Evolutionary conservation across 352 stramenopile genomes (phyloP).

Genomic region (Aphanomyces astaci): DNA sequence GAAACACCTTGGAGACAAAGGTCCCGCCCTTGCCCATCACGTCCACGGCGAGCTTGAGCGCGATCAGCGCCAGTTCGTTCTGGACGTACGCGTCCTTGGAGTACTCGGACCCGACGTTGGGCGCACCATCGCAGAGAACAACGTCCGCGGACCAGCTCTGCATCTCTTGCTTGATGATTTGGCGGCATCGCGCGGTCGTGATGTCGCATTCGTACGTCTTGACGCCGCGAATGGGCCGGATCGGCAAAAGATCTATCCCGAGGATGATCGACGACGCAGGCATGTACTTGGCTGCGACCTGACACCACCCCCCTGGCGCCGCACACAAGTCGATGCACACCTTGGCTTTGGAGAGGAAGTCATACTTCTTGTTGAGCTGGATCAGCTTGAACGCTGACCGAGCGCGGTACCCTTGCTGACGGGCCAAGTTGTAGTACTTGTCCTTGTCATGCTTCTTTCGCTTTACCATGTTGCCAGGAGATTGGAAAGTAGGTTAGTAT

Average conservation of each 20-base stretch:
- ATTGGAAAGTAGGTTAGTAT: neutral
- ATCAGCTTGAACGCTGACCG: conserved; percentile 99
- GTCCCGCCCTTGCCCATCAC: conserved; percentile 91
- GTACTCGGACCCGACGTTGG: conserved; percentile 98
- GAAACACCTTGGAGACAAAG: conserved; percentile 97
- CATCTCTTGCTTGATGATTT: conserved; percentile 91
- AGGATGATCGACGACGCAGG: conserved; percentile 93
- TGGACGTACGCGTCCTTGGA: conserved; percentile 99
- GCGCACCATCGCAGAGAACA: conserved; percentile 98
- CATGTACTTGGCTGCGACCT: conserved; percentile 88
- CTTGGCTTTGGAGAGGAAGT: conserved; percentile 93
- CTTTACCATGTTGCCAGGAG: conserved; percentile 72
- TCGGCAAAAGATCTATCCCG: conserved; percentile 98
- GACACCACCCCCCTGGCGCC: conserved; percentile 97
- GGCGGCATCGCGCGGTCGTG: conserved; percentile 82
- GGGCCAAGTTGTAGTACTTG: conserved; percentile 99
- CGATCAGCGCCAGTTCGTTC: conserved; percentile 95
- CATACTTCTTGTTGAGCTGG: conserved; percentile 99
- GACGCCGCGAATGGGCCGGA: conserved; percentile 93
- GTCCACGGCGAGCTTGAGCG: conserved; percentile 95
- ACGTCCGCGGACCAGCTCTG: conserved; percentile 92
- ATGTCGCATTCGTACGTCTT: conserved; percentile 97
- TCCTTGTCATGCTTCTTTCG: conserved; percentile 99
- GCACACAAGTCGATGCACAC: conserved; percentile 99
- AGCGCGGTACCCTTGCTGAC: conserved; percentile 97